Percentiles rank a stretch among this genome's conserved stretches.
Evolutionary conservation across 2,329 filamentous ascomycete species (phyloP).

Genomic region (Stemphylium beticola): DNA sequence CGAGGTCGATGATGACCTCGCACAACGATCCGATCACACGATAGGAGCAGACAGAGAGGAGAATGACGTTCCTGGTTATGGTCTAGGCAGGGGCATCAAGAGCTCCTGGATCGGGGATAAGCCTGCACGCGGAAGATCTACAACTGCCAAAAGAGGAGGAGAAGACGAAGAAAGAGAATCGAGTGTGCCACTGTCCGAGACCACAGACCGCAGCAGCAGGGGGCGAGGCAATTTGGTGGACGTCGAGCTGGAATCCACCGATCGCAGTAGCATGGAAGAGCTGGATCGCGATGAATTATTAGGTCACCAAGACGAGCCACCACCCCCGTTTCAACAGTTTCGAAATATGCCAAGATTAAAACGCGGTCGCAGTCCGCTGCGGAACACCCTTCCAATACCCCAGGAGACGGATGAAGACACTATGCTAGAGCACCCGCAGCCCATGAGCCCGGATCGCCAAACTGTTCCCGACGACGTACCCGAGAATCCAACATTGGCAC

Average conservation of each 20-base stretch:
- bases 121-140: conserved; percentile 49
- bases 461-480: conserved; percentile 64
- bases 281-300: conserved; percentile 42
- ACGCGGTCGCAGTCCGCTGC: conserved; percentile 51
- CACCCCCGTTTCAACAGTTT: conserved; percentile 65
- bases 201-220: conserved; percentile 56
- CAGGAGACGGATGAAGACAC: conserved; percentile 60
- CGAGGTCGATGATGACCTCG: conserved; percentile 77
- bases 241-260: conserved; percentile 76
- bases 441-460: conserved; percentile 57
- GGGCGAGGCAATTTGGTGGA: conserved; percentile 79
- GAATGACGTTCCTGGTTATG: conserved; percentile 47
- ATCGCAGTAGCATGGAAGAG: conserved; percentile 54
- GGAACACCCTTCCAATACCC: conserved; percentile 50
- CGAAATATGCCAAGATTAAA: conserved; percentile 53
- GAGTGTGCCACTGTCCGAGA: conserved; percentile 51
- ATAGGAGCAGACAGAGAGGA: conserved; percentile 55
- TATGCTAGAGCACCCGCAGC: conserved; percentile 52
- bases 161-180: conserved; percentile 49
- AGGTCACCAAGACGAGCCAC: conserved; percentile 56
- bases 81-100: conserved; percentile 58
- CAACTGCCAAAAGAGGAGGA: conserved; percentile 38
- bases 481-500: conserved; percentile 50
- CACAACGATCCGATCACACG: conserved; percentile 54
- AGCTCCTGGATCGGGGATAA: conserved; percentile 64